A percentile compares a stretch with the other conserved stretches of the same genome.
Evolutionary conservation across 768 basidiomycete genomes (phyloP).

Genomic region (Trametes maxima): DNA sequence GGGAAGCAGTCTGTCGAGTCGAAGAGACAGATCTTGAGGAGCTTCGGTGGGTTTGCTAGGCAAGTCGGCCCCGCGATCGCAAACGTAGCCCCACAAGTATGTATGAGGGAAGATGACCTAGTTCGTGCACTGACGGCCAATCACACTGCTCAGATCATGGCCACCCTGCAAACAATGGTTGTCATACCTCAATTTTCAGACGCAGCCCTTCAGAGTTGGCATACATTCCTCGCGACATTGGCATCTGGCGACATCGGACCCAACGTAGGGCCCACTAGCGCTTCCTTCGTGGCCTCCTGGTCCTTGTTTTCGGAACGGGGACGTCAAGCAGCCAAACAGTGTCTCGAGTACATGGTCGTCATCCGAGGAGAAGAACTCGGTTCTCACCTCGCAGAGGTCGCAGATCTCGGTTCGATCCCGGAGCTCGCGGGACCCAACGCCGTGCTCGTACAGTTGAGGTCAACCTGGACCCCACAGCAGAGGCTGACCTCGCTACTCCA

Average conservation of each 20-base stretch:
- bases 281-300: conserved; percentile 84
- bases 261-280: conserved; percentile 85
- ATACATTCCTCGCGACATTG: conserved; percentile 70
- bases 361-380: conserved; percentile 59
- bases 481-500: conserved; percentile 68
- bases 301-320: conserved; percentile 54
- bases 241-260: conserved; percentile 73
- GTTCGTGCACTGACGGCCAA: conserved; percentile 8
- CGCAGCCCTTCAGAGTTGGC: conserved; percentile 80
- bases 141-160: conserved; percentile 74
- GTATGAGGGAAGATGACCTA: neutral
- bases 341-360: conserved; percentile 70
- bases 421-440: conserved; percentile 53
- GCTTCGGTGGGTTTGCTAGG: conserved; percentile 71
- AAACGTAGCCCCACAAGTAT: conserved; percentile 85
- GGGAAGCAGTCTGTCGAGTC: conserved; percentile 69
- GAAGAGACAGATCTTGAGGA: conserved; percentile 80
- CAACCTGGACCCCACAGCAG: conserved; percentile 51
- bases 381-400: conserved; percentile 72
- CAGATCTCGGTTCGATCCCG: conserved; percentile 72
- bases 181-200: conserved; percentile 71
- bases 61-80: conserved; percentile 72
- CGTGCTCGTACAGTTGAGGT: conserved; percentile 48
- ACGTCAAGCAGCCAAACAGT: conserved; percentile 54
- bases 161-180: conserved; percentile 91